A percentile compares a stretch with the other conserved stretches of the same genome.
phyloP scores from a whole-genome alignment of 2,329 filamentous ascomycete genomes.

The Fusarium domesticum region DNA sequence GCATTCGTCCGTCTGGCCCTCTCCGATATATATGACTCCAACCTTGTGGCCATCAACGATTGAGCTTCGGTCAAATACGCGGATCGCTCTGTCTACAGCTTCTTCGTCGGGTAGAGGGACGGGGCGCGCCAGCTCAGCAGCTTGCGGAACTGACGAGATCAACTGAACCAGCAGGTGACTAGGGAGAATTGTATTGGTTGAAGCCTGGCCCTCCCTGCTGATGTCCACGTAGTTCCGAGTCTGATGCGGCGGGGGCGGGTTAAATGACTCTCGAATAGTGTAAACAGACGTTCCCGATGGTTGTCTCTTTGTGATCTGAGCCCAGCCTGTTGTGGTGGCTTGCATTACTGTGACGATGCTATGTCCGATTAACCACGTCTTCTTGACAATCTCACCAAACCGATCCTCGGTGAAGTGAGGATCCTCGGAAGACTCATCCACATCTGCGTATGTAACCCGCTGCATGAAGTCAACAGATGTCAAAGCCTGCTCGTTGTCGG shows the following conservation, averaged over 20 bases:
- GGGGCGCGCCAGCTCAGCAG: conserved; percentile 60
- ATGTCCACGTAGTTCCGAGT: conserved; percentile 46
- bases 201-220: conserved; percentile 49
- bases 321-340: conserved; percentile 62
- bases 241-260: conserved; percentile 57
- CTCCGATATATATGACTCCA: conserved; percentile 88
- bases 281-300: conserved; percentile 65
- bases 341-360: conserved; percentile 74
- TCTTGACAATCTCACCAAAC: conserved; percentile 65
- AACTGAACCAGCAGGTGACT: conserved; percentile 71
- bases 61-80: conserved; percentile 79
- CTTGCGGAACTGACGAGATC: conserved; percentile 60
- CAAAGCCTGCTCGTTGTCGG: conserved; percentile 85
- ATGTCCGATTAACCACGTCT: conserved; percentile 70
- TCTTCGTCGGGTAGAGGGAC: conserved; percentile 73
- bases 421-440: conserved; percentile 70
- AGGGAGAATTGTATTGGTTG: conserved; percentile 63
- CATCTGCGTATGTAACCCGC: conserved; percentile 78
- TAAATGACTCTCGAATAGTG: conserved; percentile 58
- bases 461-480: conserved; percentile 96
- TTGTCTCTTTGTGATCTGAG: conserved; percentile 68
- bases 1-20: conserved; percentile 76
- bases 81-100: conserved; percentile 69
- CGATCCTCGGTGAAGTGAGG: conserved; percentile 61
- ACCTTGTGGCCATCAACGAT: conserved; percentile 95